phyloP scores from a whole-genome alignment of 305 asterid genomes.

The Fraxinus sp. region DNA sequence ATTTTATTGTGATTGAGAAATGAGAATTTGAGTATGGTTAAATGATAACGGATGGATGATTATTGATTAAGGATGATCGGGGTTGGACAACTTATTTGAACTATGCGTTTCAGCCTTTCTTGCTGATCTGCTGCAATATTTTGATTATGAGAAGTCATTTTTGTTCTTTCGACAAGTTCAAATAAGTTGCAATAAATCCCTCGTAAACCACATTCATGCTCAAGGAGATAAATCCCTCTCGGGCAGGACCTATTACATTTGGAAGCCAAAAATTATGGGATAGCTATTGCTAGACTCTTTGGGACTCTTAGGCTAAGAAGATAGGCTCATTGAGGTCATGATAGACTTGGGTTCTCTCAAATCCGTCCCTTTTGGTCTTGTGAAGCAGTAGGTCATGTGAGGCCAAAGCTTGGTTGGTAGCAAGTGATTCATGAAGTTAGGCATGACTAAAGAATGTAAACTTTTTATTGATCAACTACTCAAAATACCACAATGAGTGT shows the following conservation, averaged over 20 bases:
- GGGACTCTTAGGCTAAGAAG: not conserved
- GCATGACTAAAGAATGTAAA: not conserved
- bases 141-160: not conserved
- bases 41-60: too few species aligned
- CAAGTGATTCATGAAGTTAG: not conserved
- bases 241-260: not conserved
- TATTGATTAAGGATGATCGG: too few species aligned
- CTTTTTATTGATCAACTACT: not conserved
- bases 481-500: not conserved
- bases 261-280: not conserved
- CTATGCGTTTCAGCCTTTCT: too few species aligned
- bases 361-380: not conserved
- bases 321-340: not conserved
- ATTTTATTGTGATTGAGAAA: too few species aligned
- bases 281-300: not conserved
- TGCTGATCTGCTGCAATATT: too few species aligned
- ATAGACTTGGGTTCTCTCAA: not conserved
- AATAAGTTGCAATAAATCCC: not conserved
- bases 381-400: not conserved
- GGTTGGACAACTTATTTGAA: too few species aligned
- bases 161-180: not conserved
- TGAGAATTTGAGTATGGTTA: too few species aligned
- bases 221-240: not conserved
- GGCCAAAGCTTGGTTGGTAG: not conserved
- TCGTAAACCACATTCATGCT: not conserved